Conservation (phyloP, 1,284 basidiomycete genomes). For the Schizophyllum commune region DNA sequence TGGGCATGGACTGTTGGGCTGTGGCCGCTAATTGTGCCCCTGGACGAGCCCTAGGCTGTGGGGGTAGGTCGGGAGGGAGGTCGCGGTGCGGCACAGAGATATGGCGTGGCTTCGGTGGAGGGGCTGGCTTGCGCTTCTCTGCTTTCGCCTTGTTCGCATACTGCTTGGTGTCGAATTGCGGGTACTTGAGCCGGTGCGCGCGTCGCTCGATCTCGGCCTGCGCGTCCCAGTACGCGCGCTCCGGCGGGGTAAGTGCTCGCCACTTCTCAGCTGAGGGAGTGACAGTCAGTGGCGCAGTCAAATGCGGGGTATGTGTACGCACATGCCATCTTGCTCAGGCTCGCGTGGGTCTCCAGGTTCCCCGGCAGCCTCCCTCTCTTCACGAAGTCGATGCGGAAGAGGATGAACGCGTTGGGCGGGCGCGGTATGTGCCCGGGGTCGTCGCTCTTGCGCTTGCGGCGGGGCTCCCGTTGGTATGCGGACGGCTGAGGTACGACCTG, state of each 20-base stretch:
- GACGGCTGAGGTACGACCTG: neutral
- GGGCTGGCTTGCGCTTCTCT: neutral
- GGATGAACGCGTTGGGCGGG: conserved; percentile 15
- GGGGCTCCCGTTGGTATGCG: too few relatives aligned
- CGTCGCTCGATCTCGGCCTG: neutral
- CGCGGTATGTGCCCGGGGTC: conserved; percentile 9
- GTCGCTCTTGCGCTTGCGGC: neutral
- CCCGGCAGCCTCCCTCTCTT: neutral
- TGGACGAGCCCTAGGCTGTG: neutral
- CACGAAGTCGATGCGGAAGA: conserved; percentile 13
- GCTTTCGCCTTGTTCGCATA: neutral
- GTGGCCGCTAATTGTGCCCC: too few relatives aligned
- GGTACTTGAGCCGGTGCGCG: neutral
- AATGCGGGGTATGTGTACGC: neutral
- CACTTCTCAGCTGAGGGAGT: neutral
- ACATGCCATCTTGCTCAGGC: neutral
- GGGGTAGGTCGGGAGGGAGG: neutral
- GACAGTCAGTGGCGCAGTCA: neutral
- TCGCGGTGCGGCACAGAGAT: neutral
- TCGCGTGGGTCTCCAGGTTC: neutral
- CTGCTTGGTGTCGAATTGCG: neutral
- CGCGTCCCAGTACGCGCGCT: neutral
- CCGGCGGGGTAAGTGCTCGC: neutral
- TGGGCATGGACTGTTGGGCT: too few relatives aligned
- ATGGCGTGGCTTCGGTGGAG: neutral